Percentiles rank a stretch among this genome's conserved stretches.
Conservation (phyloP, 2,329 filamentous ascomycete species). For the Colletotrichum salicis region DNA sequence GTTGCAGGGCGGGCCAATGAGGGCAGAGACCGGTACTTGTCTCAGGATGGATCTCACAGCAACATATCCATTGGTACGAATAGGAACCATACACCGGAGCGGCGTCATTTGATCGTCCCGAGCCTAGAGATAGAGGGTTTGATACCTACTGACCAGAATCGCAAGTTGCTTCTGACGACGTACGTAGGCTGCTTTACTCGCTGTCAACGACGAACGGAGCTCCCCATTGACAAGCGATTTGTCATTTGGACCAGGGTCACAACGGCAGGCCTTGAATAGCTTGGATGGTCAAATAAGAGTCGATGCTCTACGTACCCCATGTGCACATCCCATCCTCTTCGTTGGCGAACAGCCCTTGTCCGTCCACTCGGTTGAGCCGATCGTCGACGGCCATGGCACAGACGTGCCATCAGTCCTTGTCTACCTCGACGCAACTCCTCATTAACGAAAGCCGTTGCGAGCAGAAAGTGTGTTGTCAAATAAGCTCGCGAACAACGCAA, state of each 20-base stretch:
- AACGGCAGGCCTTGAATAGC: constrained; percentile 1
- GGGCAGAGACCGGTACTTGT: background rate
- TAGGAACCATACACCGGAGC: background rate
- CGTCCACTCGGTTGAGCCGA: constrained; percentile 22
- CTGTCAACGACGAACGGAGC: background rate
- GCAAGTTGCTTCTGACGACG: background rate
- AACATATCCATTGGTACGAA: background rate
- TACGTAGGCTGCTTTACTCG: background rate
- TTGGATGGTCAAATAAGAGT: constrained; percentile 16
- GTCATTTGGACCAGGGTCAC: background rate
- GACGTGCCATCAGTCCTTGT: constrained; percentile 8
- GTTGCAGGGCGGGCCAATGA: background rate
- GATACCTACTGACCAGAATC: background rate
- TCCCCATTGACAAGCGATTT: background rate
- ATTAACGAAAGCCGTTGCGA: background rate
- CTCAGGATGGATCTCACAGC: background rate
- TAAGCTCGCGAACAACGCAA: background rate
- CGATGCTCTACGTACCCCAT: constrained; percentile 15
- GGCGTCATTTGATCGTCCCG: background rate
- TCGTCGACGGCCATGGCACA: constrained; percentile 29
- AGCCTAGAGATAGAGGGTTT: background rate
- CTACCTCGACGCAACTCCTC: background rate
- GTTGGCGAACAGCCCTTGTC: constrained; percentile 21
- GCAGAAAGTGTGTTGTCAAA: background rate
- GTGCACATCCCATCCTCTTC: constrained; percentile 24